These are phyloP conservation scores for Aspergillus unguis DNA, from an alignment of 2,329 filamentous ascomycete species.

Conservation along the genomic window DNA sequence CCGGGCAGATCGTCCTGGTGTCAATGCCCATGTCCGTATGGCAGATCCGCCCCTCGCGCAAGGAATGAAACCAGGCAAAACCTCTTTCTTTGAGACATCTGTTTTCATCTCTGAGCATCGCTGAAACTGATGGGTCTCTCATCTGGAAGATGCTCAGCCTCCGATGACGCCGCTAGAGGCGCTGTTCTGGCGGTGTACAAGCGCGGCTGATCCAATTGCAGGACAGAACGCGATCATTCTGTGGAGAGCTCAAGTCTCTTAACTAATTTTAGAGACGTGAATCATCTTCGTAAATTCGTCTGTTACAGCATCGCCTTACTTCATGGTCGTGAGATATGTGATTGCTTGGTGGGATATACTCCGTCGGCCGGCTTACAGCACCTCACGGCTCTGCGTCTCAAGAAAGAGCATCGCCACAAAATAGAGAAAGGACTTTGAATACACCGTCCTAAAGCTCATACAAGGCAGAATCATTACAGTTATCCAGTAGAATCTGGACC, in stretches of 20 bases:
- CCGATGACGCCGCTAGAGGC: slow-evolving; percentile 14
- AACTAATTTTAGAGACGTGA: neutral
- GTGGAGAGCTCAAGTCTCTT: slow-evolving; percentile 14
- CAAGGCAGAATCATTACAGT: neutral
- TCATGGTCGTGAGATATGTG: neutral
- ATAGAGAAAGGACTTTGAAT: too few relatives aligned
- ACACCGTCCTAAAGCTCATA: neutral
- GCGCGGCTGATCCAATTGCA: slow-evolving; percentile 19
- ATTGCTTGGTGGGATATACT: neutral
- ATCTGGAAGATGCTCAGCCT: slow-evolving; percentile 9
- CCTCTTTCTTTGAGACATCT: neutral
- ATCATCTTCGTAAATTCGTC: neutral
- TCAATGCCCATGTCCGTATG: neutral
- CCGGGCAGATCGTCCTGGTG: neutral
- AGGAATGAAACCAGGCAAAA: neutral
- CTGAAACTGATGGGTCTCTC: neutral
- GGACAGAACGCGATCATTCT: slow-evolving; percentile 7
- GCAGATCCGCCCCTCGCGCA: neutral
- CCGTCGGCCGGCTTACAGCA: neutral
- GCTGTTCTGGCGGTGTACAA: slow-evolving; percentile 23
- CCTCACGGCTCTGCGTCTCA: too few relatives aligned
- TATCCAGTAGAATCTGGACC: neutral
- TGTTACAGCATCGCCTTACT: too few relatives aligned
- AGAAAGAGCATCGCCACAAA: too few relatives aligned
- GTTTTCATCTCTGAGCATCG: neutral